Percentiles rank a stretch among this genome's conserved stretches.
Conservation (phyloP, 2,329 filamentous ascomycete species). For the Fusarium sterilihyphosum region DNA sequence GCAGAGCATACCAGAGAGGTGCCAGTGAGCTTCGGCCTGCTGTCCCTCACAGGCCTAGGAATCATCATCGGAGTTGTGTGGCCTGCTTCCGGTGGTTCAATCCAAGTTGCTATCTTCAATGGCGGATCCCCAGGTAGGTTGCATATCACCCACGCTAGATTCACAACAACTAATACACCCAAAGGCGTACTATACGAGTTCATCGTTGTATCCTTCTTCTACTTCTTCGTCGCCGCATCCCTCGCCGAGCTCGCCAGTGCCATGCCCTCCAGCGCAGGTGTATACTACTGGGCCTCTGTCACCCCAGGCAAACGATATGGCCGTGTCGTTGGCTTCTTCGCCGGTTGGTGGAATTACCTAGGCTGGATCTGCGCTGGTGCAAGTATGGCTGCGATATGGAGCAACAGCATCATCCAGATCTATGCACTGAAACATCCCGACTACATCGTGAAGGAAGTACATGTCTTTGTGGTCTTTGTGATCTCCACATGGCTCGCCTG, state of each 20-base stretch:
- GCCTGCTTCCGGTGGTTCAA: not conserved
- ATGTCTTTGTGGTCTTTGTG: not conserved
- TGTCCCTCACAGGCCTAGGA: not conserved
- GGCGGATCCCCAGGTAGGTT: not conserved
- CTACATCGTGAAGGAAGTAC: not conserved
- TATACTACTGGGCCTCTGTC: not conserved
- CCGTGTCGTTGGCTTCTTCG: not conserved
- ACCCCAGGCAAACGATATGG: not conserved
- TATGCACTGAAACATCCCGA: not conserved
- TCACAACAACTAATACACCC: rapidly evolving
- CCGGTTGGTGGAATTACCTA: not conserved
- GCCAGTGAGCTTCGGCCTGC: rapidly evolving
- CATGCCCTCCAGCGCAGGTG: not conserved
- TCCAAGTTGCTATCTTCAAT: not conserved
- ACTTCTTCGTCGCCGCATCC: not conserved
- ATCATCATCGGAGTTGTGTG: not conserved
- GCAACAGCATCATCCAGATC: not conserved
- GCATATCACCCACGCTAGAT: rapidly evolving
- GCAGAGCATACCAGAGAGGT: not conserved
- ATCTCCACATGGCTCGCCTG: not conserved
- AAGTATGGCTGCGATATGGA: not conserved
- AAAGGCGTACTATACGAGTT: not conserved
- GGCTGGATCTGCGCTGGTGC: not conserved
- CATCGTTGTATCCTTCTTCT: not conserved
- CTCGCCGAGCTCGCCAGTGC: not conserved